Conservation (phyloP, 345 rosid genomes). For the Eucalyptus erythrocorys region DNA sequence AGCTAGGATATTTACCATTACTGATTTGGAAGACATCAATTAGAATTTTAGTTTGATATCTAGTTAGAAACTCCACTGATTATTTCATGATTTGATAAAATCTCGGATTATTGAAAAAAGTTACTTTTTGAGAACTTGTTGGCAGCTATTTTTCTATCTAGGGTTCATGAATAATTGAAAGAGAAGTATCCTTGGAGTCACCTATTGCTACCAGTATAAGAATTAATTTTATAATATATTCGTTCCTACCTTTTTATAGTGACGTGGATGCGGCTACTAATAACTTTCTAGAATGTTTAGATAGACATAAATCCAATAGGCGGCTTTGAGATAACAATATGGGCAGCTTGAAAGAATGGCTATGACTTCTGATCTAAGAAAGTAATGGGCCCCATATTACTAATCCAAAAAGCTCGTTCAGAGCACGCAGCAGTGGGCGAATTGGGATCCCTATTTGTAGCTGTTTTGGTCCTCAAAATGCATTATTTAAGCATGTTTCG, state of each 20-base stretch:
- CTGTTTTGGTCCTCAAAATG: neutral
- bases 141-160: neutral
- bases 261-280: neutral
- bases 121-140: neutral
- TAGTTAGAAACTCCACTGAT: neutral
- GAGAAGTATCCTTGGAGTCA: neutral
- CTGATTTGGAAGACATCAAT: neutral
- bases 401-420: neutral
- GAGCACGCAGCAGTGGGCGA: neutral
- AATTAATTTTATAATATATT: neutral
- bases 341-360: neutral
- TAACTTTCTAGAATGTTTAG: too few species aligned
- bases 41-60: neutral
- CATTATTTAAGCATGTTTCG: neutral
- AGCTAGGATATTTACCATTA: neutral
- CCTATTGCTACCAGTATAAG: neutral
- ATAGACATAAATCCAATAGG: neutral
- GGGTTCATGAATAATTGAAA: neutral
- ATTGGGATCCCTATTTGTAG: neutral
- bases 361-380: neutral
- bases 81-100: neutral
- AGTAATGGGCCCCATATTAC: neutral
- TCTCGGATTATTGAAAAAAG: neutral
- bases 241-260: neutral
- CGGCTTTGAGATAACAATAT: neutral